Percentiles rank a stretch among this genome's conserved stretches.
phyloP scores from a whole-genome alignment of 139 green algal species.

The Penium margaritaceum region DNA sequence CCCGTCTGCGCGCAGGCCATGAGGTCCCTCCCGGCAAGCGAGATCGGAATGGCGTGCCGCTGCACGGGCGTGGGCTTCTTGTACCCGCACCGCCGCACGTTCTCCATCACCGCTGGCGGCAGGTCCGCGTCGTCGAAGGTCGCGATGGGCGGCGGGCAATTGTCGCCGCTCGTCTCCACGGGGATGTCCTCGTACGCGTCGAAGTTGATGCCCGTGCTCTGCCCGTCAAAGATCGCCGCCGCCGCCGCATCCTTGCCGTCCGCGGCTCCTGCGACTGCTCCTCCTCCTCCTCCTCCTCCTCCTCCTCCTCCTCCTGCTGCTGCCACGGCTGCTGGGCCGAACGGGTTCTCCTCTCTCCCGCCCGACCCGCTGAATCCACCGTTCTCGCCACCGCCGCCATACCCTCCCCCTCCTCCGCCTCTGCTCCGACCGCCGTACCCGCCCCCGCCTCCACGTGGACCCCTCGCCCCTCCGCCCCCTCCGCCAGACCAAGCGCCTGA shows the following conservation, averaged over 20 bases:
- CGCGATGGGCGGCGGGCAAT: slow-evolving; percentile 71
- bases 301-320: slow-evolving; percentile 19
- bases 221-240: slow-evolving; percentile 65
- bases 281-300: slow-evolving; percentile 30
- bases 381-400: slow-evolving; percentile 12
- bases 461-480: slow-evolving; percentile 20
- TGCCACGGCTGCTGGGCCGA: too few relatives aligned
- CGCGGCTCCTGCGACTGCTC: too few relatives aligned
- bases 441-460: not conserved
- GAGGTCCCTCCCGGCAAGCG: slow-evolving; percentile 78
- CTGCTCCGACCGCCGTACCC: slow-evolving; percentile 25
- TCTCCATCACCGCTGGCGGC: slow-evolving; percentile 68
- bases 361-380: slow-evolving; percentile 18
- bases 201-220: slow-evolving; percentile 98
- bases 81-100: slow-evolving; percentile 93
- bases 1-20: slow-evolving; percentile 80
- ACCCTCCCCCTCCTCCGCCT: slow-evolving; percentile 19
- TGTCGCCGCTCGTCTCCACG: slow-evolving; percentile 77
- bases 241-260: slow-evolving; percentile 1
- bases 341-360: too few relatives aligned
- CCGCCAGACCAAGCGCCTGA: slow-evolving; percentile 13
- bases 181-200: slow-evolving; percentile 97
- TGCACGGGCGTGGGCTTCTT: slow-evolving; percentile 96
- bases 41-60: slow-evolving; percentile 91
- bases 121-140: slow-evolving; percentile 79